Percentiles rank a stretch among this genome's conserved stretches.
These are phyloP conservation scores for Cutaneotrichosporon sp. DNA, from an alignment of 1,284 basidiomycete genomes.

Conservation along the genomic window DNA sequence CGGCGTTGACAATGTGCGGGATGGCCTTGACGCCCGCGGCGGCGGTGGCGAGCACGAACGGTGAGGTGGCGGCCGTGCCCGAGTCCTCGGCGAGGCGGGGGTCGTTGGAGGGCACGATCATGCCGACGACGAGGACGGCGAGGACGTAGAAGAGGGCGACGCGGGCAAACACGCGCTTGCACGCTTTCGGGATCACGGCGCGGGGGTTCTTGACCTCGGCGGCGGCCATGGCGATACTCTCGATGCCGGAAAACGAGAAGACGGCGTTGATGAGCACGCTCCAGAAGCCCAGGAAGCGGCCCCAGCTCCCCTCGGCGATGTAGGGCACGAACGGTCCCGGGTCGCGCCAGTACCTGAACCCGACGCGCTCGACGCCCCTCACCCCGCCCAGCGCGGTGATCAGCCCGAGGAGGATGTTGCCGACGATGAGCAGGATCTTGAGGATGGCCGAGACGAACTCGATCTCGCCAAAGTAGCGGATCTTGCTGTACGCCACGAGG, in stretches of 20 bases:
- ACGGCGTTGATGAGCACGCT: slow-evolving; percentile 33
- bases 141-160: slow-evolving; percentile 62
- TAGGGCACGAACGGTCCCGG: slow-evolving; percentile 59
- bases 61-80: slow-evolving; percentile 67
- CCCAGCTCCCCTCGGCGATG: slow-evolving; percentile 21
- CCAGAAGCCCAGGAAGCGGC: slow-evolving; percentile 32
- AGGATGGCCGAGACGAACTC: slow-evolving; percentile 72
- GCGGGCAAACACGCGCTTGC: slow-evolving; percentile 23
- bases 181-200: slow-evolving; percentile 30
- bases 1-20: slow-evolving; percentile 51
- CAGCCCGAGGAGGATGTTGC: slow-evolving; percentile 61
- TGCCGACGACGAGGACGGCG: slow-evolving; percentile 61
- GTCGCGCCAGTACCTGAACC: slow-evolving; percentile 66
- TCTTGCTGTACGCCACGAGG: slow-evolving; percentile 23
- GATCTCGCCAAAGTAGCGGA: slow-evolving; percentile 29
- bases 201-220: slow-evolving; percentile 44
- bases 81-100: slow-evolving; percentile 22
- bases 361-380: slow-evolving; percentile 52
- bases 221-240: slow-evolving; percentile 36
- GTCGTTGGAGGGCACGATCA: slow-evolving; percentile 60
- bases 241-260: slow-evolving; percentile 33
- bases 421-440: slow-evolving; percentile 69
- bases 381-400: slow-evolving; percentile 60
- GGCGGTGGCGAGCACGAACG: slow-evolving; percentile 65
- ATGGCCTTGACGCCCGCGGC: slow-evolving; percentile 68